These are phyloP conservation scores for Suhomyces chickasaworum DNA, from an alignment of 1,139 yeast species.

Conservation along the genomic window DNA sequence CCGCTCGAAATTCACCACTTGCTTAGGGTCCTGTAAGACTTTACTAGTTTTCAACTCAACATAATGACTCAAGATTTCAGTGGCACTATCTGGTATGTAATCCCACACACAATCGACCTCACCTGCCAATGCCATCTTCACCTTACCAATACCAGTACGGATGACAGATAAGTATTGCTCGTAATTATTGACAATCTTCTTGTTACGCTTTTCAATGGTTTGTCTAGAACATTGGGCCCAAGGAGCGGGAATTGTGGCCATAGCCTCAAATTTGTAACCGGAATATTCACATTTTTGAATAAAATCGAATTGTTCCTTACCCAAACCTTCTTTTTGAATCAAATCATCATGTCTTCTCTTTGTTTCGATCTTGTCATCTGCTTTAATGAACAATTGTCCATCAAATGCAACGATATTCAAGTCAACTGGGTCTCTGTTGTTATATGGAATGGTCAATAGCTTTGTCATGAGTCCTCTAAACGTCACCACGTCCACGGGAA, in stretches of 20 bases:
- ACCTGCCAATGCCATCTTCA: conserved; percentile 74
- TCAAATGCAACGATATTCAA: conserved; percentile 67
- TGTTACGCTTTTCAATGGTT: conserved; percentile 64
- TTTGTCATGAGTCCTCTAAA: conserved; percentile 83
- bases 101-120: conserved; percentile 92
- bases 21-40: conserved; percentile 52
- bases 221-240: conserved; percentile 69
- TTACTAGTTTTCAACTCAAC: conserved; percentile 80
- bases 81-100: conserved; percentile 57
- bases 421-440: conserved; percentile 56
- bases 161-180: conserved; percentile 81
- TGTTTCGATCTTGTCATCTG: conserved; percentile 49
- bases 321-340: conserved; percentile 24
- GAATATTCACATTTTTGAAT: conserved; percentile 52
- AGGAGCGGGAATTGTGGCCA: conserved; percentile 76
- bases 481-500: conserved; percentile 69
- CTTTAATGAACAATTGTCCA: conserved; percentile 82
- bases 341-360: conserved; percentile 30
- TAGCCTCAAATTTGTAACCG: conserved; percentile 84
- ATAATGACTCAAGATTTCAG: conserved; percentile 66
- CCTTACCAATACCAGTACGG: conserved; percentile 78
- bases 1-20: conserved; percentile 64
- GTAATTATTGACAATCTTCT: conserved; percentile 61
- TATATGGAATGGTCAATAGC: conserved; percentile 63
- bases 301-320: conserved; percentile 39